These are phyloP conservation scores for Xylariaceae sp. DNA, from an alignment of 2,329 filamentous ascomycete genomes.

Conservation along the genomic window DNA sequence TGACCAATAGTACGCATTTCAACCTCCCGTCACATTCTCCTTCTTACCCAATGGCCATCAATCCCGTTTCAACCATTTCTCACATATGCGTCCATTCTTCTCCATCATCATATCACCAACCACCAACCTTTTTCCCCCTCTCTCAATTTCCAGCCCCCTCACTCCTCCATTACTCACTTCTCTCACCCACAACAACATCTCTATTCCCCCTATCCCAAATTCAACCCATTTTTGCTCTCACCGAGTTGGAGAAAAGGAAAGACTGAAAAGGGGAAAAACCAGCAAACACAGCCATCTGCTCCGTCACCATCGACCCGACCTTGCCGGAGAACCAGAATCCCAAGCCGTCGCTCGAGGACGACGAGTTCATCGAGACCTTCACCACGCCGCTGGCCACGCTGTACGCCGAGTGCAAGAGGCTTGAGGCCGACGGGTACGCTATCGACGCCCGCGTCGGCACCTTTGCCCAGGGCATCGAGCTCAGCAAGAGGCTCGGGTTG, in stretches of 20 bases:
- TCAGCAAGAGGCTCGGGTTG: slow-evolving; percentile 52
- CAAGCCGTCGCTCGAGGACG: slow-evolving; percentile 66
- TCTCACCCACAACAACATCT: too few species aligned
- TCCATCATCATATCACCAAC: too few species aligned
- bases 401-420: slow-evolving; percentile 59
- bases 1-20: slow-evolving; percentile 11
- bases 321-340: slow-evolving; percentile 64
- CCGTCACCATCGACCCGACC: slow-evolving; percentile 66
- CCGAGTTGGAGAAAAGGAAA: not conserved
- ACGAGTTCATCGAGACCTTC: slow-evolving; percentile 79
- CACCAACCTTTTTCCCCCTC: too few species aligned
- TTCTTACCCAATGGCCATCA: not conserved
- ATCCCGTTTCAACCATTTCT: too few species aligned
- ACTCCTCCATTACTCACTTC: too few species aligned
- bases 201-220: too few species aligned
- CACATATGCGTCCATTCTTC: too few species aligned
- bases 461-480: slow-evolving; percentile 70
- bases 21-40: not conserved
- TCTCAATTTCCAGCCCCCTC: too few species aligned
- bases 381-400: slow-evolving; percentile 58
- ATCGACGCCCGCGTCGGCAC: slow-evolving; percentile 76
- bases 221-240: too few species aligned
- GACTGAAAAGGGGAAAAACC: not conserved
- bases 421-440: slow-evolving; percentile 67
- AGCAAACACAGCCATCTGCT: slow-evolving; percentile 61